Evolutionary conservation across 1,284 basidiomycete genomes (phyloP).

Genomic region (Boletus hoseneyae): DNA sequence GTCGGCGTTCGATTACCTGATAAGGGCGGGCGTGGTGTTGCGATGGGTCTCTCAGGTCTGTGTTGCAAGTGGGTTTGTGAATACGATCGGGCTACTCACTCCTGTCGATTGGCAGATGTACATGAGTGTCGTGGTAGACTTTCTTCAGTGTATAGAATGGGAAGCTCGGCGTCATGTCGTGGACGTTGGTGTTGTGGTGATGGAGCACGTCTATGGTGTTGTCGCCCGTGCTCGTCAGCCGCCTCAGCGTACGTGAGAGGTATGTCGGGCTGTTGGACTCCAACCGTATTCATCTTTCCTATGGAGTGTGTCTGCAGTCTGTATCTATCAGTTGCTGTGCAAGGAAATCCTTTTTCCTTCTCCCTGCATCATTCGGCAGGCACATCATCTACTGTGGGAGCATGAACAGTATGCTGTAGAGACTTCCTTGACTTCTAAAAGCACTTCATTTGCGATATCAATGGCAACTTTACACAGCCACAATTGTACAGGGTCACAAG

Average conservation of each 20-base stretch:
- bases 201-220: neutral
- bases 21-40: neutral
- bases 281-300: neutral
- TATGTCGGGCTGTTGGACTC: neutral
- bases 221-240: neutral
- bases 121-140: neutral
- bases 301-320: neutral
- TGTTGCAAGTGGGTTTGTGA: neutral
- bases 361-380: no score
- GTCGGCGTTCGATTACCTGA: neutral
- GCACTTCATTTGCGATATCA: no score
- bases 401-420: no score
- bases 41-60: slow-evolving; percentile 7
- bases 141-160: slow-evolving; percentile 18
- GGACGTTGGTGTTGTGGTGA: neutral
- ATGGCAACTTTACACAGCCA: no score
- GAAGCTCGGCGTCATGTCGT: slow-evolving; percentile 3
- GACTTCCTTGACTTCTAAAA: no score
- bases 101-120: slow-evolving; percentile 6
- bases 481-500: no score
- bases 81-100: slow-evolving; percentile 1
- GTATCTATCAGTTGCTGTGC: no score
- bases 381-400: no score
- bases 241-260: no score
- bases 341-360: no score